phyloP scores from a whole-genome alignment of 148 eudicot genomes.

The Limonium bicolor region DNA sequence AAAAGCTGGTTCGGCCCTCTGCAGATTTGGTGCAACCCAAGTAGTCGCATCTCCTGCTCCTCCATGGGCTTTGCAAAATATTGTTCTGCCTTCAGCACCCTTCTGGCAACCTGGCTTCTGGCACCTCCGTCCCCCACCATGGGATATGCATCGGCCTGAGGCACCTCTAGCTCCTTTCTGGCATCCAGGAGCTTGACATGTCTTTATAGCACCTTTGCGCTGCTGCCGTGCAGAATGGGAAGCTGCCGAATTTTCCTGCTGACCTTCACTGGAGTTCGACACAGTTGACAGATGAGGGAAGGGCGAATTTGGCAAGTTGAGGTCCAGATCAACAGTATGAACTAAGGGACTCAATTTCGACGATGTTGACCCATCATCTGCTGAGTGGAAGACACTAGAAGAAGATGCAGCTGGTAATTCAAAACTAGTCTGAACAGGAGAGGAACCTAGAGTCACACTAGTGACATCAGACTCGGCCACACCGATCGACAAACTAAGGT shows the following conservation, averaged over 20 bases:
- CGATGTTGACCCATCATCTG: slow-evolving; percentile 15
- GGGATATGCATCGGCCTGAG: slow-evolving; percentile 10
- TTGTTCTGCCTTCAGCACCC: slow-evolving; percentile 96
- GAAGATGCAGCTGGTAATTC: slow-evolving; percentile 10
- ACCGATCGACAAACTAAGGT: slow-evolving; percentile 55
- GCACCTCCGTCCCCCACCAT: slow-evolving; percentile 10
- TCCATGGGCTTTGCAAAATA: slow-evolving; percentile 97
- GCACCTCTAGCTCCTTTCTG: slow-evolving; percentile 11
- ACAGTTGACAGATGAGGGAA: too few species aligned
- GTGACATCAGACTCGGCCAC: slow-evolving; percentile 69
- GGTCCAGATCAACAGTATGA: too few species aligned
- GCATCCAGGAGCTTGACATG: slow-evolving; percentile 32
- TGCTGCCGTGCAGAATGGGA: slow-evolving; percentile 22
- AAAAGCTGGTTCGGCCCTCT: slow-evolving; percentile 85
- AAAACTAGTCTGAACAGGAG: slow-evolving; percentile 10
- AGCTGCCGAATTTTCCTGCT: slow-evolving; percentile 12
- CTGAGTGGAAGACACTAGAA: slow-evolving; percentile 18
- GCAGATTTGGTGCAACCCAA: slow-evolving; percentile 82
- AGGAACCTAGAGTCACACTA: slow-evolving; percentile 23
- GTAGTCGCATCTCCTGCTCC: slow-evolving; percentile 79
- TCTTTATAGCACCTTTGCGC: slow-evolving; percentile 29
- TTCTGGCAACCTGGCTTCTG: slow-evolving; percentile 37
- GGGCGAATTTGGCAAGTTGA: too few species aligned
- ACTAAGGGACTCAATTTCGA: too few species aligned
- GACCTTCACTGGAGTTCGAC: too few species aligned